phyloP scores from a whole-genome alignment of 2,329 filamentous ascomycete species.

The Arthrobotrys entomopaga region DNA sequence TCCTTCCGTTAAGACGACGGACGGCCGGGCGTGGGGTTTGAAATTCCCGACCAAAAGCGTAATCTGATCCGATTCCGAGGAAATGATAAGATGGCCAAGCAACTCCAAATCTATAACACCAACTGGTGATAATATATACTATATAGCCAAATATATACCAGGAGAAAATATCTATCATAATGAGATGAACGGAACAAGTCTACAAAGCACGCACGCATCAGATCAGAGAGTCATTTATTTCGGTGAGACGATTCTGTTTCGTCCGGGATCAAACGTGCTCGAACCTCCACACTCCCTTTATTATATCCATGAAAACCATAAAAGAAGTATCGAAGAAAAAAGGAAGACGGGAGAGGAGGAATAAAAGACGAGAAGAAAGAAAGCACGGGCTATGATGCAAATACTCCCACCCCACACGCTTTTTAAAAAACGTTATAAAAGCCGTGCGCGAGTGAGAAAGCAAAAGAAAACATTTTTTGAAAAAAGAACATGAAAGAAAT shows the following conservation, averaged over 20 bases:
- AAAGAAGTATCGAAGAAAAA: constrained; percentile 1
- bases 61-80: constrained; percentile 50
- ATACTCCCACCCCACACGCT: constrained; percentile 23
- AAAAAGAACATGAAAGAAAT: constrained; percentile 18
- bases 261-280: neutral
- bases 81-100: constrained; percentile 54
- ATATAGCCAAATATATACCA: too few relatives aligned
- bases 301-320: constrained; percentile 25
- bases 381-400: constrained; percentile 45
- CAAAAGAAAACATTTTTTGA: constrained; percentile 15
- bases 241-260: neutral
- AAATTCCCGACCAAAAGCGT: constrained; percentile 36
- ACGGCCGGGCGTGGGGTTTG: neutral
- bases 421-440: constrained; percentile 7
- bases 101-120: neutral
- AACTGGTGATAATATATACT: too few relatives aligned
- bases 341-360: neutral
- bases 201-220: too few relatives aligned
- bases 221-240: too few relatives aligned
- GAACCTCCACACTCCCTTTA: constrained; percentile 5
- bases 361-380: constrained; percentile 3
- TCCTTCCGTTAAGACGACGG: constrained; percentile 37
- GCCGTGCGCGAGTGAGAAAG: neutral
- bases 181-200: too few relatives aligned
- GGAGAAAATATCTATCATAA: too few relatives aligned